phyloP scores from a whole-genome alignment of 495 filamentous ascomycete species.

The Penicillium parvum region DNA sequence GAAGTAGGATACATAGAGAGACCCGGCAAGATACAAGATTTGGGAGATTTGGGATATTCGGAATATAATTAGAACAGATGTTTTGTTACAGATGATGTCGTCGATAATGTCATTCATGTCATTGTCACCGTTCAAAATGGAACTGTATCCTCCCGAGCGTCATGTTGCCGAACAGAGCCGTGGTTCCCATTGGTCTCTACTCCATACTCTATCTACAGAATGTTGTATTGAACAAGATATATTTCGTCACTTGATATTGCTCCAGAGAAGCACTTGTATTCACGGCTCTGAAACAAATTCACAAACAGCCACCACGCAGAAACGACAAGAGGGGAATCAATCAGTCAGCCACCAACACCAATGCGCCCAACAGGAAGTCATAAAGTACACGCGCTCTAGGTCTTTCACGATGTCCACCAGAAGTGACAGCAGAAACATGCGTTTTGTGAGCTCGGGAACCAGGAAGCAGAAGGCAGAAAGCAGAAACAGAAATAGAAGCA shows the following conservation, averaged over 20 bases:
- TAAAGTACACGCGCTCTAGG: slow-evolving; percentile 50
- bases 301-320: slow-evolving; percentile 4
- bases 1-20: not conserved
- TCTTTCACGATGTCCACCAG: slow-evolving; percentile 37
- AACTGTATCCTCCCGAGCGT: too few relatives aligned
- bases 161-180: too few relatives aligned
- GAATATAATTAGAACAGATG: too few relatives aligned
- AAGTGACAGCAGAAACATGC: slow-evolving; percentile 28
- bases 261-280: not conserved
- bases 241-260: slow-evolving; percentile 9
- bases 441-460: slow-evolving; percentile 19
- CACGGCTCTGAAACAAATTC: slow-evolving; percentile 1
- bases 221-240: slow-evolving; percentile 1
- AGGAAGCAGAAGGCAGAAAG: slow-evolving; percentile 3
- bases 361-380: slow-evolving; percentile 27
- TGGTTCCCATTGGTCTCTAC: not conserved
- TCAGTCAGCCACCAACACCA: slow-evolving; percentile 30
- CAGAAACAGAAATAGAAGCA: slow-evolving; percentile 19
- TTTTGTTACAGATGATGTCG: too few relatives aligned
- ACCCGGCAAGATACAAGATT: not conserved
- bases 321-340: slow-evolving; percentile 12
- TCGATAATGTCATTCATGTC: too few relatives aligned
- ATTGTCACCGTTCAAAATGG: too few relatives aligned
- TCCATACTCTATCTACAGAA: not conserved
- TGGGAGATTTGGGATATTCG: too few relatives aligned